Evolutionary conservation across 2,329 filamentous ascomycete genomes (phyloP).

Genomic region (Drechslerella stenobrocha): DNA sequence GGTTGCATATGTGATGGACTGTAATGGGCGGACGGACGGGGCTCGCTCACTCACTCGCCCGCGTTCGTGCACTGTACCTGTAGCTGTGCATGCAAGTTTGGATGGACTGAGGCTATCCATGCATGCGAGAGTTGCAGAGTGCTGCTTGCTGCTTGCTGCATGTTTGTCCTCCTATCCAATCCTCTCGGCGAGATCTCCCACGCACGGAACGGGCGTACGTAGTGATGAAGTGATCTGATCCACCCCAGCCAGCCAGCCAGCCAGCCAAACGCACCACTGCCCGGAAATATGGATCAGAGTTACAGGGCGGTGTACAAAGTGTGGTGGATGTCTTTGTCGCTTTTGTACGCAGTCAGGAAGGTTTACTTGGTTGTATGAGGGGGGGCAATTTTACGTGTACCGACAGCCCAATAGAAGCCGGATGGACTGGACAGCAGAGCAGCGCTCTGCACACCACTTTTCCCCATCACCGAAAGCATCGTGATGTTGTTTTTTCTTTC

Average conservation of each 20-base stretch:
- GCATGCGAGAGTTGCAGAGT: constrained; percentile 9
- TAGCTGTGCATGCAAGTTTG: constrained; percentile 1
- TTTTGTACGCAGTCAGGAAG: not conserved
- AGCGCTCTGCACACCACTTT: not conserved
- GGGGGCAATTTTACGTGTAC: constrained; percentile 1
- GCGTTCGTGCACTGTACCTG: constrained; percentile 1
- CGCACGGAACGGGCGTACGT: constrained; percentile 41
- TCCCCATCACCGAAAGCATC: not conserved
- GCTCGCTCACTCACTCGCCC: not conserved
- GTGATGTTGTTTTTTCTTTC: constrained; percentile 6
- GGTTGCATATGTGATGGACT: not conserved
- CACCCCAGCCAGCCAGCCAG: constrained; percentile 2
- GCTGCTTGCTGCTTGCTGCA: constrained; percentile 27
- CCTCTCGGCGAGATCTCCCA: constrained; percentile 43
- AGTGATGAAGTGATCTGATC: constrained; percentile 40
- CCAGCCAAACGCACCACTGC: not conserved
- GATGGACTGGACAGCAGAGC: not conserved
- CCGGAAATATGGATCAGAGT: not conserved
- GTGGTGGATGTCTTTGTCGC: not conserved
- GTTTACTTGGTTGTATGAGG: not conserved
- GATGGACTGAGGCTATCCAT: constrained; percentile 1
- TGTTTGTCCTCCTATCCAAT: constrained; percentile 43
- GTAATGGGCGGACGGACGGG: not conserved
- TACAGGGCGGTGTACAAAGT: not conserved
- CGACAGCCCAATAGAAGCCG: not conserved